Evolutionary conservation across 805 yeast genomes (phyloP).

Genomic region (Sporopachydermia lactativora): DNA sequence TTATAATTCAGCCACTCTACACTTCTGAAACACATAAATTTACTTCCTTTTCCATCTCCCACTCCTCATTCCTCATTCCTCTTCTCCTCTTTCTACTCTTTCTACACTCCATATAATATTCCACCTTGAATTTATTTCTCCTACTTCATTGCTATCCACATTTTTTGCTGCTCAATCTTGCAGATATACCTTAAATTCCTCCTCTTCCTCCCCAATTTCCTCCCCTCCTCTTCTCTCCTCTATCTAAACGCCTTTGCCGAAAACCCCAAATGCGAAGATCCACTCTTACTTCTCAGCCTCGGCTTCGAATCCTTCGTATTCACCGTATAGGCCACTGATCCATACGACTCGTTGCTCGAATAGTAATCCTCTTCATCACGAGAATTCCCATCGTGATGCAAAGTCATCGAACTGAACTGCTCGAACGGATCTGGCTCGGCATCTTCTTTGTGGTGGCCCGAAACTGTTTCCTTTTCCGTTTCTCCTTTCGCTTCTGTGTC

Average conservation of each 20-base stretch:
- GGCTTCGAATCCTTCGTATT: slow-evolving; percentile 17
- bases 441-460: slow-evolving; percentile 14
- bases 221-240: too few species aligned
- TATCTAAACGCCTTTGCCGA: neutral
- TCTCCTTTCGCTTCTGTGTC: slow-evolving; percentile 3
- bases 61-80: too few species aligned
- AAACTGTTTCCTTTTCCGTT: slow-evolving; percentile 3
- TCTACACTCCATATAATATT: too few species aligned
- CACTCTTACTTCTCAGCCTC: slow-evolving; percentile 2
- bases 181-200: too few species aligned
- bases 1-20: too few species aligned
- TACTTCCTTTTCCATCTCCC: too few species aligned
- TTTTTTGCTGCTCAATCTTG: too few species aligned
- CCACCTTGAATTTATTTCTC: too few species aligned
- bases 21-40: too few species aligned
- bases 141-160: too few species aligned
- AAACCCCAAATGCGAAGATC: slow-evolving; percentile 1
- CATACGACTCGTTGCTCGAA: slow-evolving; percentile 24
- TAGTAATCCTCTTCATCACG: slow-evolving; percentile 31
- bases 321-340: slow-evolving; percentile 44
- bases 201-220: too few species aligned
- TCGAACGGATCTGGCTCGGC: slow-evolving; percentile 61
- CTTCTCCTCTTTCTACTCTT: too few species aligned
- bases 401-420: slow-evolving; percentile 72
- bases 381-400: slow-evolving; percentile 54